Conservation (phyloP, 306 rosid species). For the Cucumis hystrix region DNA sequence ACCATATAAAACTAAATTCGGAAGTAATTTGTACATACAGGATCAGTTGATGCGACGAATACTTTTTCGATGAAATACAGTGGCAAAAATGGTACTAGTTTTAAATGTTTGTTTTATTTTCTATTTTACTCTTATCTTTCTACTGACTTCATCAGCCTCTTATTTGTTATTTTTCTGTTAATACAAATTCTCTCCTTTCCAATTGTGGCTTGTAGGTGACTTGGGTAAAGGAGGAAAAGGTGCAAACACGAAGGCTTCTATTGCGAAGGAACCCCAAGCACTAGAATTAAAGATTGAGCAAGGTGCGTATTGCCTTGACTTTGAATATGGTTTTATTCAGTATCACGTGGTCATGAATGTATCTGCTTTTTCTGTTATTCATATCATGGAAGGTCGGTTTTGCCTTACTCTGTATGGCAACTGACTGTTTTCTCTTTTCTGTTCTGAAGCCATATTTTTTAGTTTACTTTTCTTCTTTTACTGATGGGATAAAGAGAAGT, state of each 20-base stretch:
- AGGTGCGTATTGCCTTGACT: constrained; percentile 34
- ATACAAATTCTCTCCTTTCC: background rate
- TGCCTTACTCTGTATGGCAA: background rate
- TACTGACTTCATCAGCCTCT: constrained; percentile 1
- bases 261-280: constrained; percentile 27
- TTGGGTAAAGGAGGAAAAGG: constrained; percentile 38
- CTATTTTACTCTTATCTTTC: background rate
- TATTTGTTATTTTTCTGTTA: background rate
- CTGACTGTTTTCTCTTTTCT: background rate
- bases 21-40: background rate
- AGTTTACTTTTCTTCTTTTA: background rate
- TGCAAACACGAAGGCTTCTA: constrained; percentile 26
- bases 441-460: background rate
- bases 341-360: background rate
- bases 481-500: background rate
- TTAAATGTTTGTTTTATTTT: constrained; percentile 5
- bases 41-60: background rate
- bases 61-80: background rate
- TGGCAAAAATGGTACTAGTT: constrained; percentile 6
- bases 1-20: background rate
- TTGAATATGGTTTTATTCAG: constrained; percentile 2
- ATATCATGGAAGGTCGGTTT: background rate
- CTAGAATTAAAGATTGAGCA: constrained; percentile 43
- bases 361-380: background rate
- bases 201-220: constrained; percentile 17